Base-by-base conservation (phyloP, 1,284 basidiomycete genomes). In the Quambalaria eucalypti region DNA sequence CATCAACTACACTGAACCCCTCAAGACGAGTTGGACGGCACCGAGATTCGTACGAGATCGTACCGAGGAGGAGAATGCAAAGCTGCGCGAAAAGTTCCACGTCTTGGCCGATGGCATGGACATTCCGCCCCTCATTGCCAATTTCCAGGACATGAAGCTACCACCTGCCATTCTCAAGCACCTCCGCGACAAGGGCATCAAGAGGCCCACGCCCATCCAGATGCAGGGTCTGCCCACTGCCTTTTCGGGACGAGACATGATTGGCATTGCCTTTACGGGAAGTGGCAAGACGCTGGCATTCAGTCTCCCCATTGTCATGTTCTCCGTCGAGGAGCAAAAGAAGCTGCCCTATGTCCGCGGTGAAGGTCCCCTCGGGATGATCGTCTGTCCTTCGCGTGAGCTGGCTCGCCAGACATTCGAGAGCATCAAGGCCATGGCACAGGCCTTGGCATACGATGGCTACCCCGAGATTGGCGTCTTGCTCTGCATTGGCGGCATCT, bases 111-210 rank as follows among this genome's bases (percentile, higher is more conserved):
- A 96, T 66, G 93, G 93, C 4, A 84, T 91, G 56, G 83, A 91
- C 67, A 80, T 95, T n/a, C 92, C 93, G 5, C 90, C 91, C 21
- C 88, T 92, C 1, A 95, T 97, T 54, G 85, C 90, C 59, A 84
- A 88, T 66, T 98, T 98, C 77, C 36, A 42, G 85, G 95, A 98
- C 76, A 99, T 99, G 95, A 97, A 96, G 80, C 84, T 99, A 8
- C 95, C 93, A 2, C 81, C 82, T 31, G 82, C 85, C 6, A 83
- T 98, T 25, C 79, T 98, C 30, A 48, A 54, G 26, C 86, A 87
- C 74, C 81, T 99, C 47, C 85, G 84, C 72, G 81, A 83, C 31
- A 72, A 74, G 50, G 86, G 87, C 47, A 98, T 99, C 71, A 81
- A 82, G 26, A 81, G 79, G 30, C 95, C 95, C 0, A 92, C 95